Evolutionary conservation across 192 early-diverging fungal species (phyloP).

Genomic region (Irineochytrium annulatum): DNA sequence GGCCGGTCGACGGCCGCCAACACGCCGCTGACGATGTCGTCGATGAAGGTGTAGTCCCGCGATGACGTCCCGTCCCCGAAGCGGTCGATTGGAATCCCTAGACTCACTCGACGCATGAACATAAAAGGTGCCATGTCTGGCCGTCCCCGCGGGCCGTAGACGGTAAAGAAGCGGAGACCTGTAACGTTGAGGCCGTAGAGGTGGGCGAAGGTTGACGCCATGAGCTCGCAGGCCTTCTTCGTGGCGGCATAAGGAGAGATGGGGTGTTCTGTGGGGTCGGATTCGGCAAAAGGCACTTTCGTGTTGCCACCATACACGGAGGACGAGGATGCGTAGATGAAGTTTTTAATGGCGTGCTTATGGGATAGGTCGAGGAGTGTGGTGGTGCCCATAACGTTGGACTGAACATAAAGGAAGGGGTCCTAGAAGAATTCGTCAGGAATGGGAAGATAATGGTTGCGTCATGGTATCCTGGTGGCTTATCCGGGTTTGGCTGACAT

Average conservation of each 20-base stretch:
- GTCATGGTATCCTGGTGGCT: no score
- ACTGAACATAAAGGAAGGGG: slow-evolving; percentile 14
- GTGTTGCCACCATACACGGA: slow-evolving; percentile 19
- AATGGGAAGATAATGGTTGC: background rate
- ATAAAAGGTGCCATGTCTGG: slow-evolving; percentile 20
- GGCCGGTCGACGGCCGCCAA: slow-evolving; percentile 4
- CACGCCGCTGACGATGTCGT: slow-evolving; percentile 19
- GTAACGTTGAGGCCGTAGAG: slow-evolving; percentile 15
- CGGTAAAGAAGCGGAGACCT: slow-evolving; percentile 22
- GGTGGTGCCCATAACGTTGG: slow-evolving; percentile 17
- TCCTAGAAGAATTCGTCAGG: background rate
- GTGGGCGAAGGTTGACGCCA: slow-evolving; percentile 3
- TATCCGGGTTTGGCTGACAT: background rate
- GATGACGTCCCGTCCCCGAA: slow-evolving; percentile 20
- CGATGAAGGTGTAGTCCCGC: slow-evolving; percentile 21
- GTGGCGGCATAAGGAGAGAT: slow-evolving; percentile 21
- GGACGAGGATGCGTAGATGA: slow-evolving; percentile 15
- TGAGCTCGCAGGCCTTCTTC: slow-evolving; percentile 22
- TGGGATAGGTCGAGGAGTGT: slow-evolving; percentile 14
- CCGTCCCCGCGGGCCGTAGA: slow-evolving; percentile 18
- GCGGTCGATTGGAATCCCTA: slow-evolving; percentile 5
- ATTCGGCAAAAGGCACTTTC: slow-evolving; percentile 20
- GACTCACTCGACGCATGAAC: background rate
- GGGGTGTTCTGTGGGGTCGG: slow-evolving; percentile 3
- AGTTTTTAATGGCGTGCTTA: slow-evolving; percentile 3